Base-by-base conservation (phyloP, 371 early-diverging fungal species). In the Actinomucor elegans region DNA sequence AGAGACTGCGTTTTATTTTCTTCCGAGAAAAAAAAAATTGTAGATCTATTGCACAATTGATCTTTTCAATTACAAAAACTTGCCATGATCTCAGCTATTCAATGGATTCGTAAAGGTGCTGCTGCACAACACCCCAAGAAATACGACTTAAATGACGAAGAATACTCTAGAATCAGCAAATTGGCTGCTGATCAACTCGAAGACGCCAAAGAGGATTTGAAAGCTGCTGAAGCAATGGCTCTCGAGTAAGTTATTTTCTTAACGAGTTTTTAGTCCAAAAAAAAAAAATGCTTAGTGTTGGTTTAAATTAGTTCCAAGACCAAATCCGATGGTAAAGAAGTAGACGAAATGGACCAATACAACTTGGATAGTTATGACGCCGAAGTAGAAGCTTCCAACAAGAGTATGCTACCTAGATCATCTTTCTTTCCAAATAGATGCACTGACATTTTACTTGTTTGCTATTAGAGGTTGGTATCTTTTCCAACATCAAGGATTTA, bases 101-200 rank as follows among this genome's bases (percentile, higher is more conserved):
- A 79, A 28, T 92, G 96, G 94, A 82, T 97, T 48, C 89, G 89
- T 52, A 88, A 90, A 66, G 98, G 97, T 45, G 93, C 86, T 38
- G 90, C 95, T 26, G 81, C 83, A 26, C 81, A 86, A 43, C 62
- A 77, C 38, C 96, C 96, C 14, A 80, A 82, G 28, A 84, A 83
- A 51, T 91, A 87, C 61, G 81, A 87, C 51, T 67, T 96, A 43
- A 86, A 88, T 49, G 95, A 95, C 45, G 89, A 88, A 35, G 97
- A 97, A 69, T 93, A 79, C 59, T 79, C 88, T 41, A 75, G 88
- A 49, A 89, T 98, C 45, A 77, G 83, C 45, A 67, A 79, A 11
- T 63, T 88, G 33, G 89, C 93, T 4, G 78, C 81, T 21, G 77
- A 77, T 18, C 85, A 93, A 52, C 55, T 94, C 29, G 83, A 86